Evolutionary conservation across 805 yeast genomes (phyloP).

Genomic region (Ogataea salicorniae): DNA sequence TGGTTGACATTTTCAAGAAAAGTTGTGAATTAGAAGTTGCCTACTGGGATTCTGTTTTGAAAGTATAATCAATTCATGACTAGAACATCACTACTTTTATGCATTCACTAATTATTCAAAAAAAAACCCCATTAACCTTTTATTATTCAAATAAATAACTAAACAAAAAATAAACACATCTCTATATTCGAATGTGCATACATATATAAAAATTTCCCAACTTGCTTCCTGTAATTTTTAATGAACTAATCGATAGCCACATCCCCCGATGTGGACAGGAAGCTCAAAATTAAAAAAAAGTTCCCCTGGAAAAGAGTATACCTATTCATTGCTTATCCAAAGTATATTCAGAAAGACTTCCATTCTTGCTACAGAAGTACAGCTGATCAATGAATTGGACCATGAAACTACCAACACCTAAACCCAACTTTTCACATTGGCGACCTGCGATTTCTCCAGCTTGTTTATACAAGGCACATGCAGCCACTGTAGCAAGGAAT

Average conservation of each 20-base stretch:
- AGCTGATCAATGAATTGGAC: constrained; percentile 42
- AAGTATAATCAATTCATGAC: neutral
- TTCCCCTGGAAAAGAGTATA: no score
- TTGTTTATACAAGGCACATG: constrained; percentile 51
- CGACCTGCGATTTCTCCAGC: constrained; percentile 55
- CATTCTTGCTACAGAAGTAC: constrained; percentile 6
- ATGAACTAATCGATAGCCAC: no score
- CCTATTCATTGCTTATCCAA: no score
- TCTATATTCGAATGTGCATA: no score
- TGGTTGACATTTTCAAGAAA: neutral
- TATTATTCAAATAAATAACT: no score
- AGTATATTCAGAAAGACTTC: neutral
- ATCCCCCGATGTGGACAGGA: no score
- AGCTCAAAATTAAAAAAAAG: no score
- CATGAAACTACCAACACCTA: constrained; percentile 54
- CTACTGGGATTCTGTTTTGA: constrained; percentile 3
- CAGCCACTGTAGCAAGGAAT: constrained; percentile 46
- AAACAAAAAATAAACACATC: no score
- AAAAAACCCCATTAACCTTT: no score
- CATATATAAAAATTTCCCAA: no score
- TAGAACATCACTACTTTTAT: neutral
- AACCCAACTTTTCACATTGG: constrained; percentile 8
- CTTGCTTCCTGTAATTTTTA: no score
- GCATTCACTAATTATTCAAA: neutral
- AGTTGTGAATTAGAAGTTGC: constrained; percentile 1